A percentile compares a stretch with the other conserved stretches of the same genome.
Evolutionary conservation across 208 protist species (phyloP).

Genomic region (Leishmania guyanensis): DNA sequence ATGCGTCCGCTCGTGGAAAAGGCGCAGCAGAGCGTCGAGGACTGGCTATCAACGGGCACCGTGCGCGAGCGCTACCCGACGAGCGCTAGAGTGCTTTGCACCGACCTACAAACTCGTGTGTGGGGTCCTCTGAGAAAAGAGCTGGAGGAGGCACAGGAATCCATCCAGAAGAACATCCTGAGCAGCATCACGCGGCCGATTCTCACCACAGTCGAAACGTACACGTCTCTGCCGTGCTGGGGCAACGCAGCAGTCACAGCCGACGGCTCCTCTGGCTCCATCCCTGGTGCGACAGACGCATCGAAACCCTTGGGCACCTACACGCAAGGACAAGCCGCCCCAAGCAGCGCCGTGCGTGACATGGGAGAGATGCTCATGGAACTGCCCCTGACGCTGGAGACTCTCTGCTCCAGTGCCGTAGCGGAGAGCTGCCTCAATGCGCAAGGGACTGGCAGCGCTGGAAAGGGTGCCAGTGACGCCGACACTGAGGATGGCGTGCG

Average conservation of each 20-base stretch:
- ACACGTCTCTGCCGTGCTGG: constrained; percentile 50
- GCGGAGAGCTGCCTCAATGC: constrained; percentile 7
- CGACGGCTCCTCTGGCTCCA: neutral
- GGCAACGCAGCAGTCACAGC: constrained; percentile 6
- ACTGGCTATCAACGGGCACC: constrained; percentile 41
- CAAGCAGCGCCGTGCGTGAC: constrained; percentile 54
- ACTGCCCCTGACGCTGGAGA: constrained; percentile 72
- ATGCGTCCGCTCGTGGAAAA: constrained; percentile 36
- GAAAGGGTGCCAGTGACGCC: neutral
- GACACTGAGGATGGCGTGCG: constrained; percentile 33
- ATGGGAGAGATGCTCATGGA: constrained; percentile 86
- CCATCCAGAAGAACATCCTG: constrained; percentile 35
- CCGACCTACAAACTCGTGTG: constrained; percentile 37
- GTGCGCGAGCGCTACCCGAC: constrained; percentile 38
- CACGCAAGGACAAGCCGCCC: constrained; percentile 42
- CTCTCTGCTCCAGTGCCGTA: constrained; percentile 34
- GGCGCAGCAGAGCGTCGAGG: constrained; percentile 36
- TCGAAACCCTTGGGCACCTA: constrained; percentile 16
- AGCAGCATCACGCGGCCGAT: constrained; percentile 48
- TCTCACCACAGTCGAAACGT: constrained; percentile 35
- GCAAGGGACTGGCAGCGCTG: neutral
- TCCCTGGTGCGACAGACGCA: neutral
- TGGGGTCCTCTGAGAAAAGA: constrained; percentile 46
- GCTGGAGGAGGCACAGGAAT: constrained; percentile 34
- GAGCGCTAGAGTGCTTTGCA: constrained; percentile 24